Evolutionary conservation across 2,329 filamentous ascomycete species (phyloP).

Genomic region (Stachybotrys elegans): DNA sequence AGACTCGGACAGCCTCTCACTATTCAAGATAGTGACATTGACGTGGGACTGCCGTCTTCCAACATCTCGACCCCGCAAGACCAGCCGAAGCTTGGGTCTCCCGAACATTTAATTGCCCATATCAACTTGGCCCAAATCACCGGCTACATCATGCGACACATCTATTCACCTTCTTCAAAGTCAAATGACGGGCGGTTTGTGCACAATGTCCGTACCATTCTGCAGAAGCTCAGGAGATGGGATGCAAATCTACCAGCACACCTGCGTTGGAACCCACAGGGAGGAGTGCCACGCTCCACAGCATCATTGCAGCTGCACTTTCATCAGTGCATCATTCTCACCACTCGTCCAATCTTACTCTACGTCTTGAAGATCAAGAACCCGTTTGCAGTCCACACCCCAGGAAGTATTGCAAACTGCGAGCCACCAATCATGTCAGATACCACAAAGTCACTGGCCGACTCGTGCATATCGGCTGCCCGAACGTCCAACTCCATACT

Average conservation of each 20-base stretch:
- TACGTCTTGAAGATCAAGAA: slow-evolving; percentile 9
- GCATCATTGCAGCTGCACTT: slow-evolving; percentile 10
- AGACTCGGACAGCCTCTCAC: slow-evolving; percentile 10
- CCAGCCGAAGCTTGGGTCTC: slow-evolving; percentile 3
- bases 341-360: slow-evolving; percentile 9
- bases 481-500: slow-evolving; percentile 9
- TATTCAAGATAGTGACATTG: slow-evolving; percentile 10
- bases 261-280: slow-evolving; percentile 7
- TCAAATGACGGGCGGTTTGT: slow-evolving; percentile 7
- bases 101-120: slow-evolving; percentile 8
- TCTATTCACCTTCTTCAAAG: slow-evolving; percentile 9
- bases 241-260: slow-evolving; percentile 7
- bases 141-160: slow-evolving; percentile 8
- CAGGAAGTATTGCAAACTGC: not conserved
- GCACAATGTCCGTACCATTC: slow-evolving; percentile 8
- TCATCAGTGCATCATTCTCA: slow-evolving; percentile 12
- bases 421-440: slow-evolving; percentile 6
- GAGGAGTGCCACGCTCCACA: slow-evolving; percentile 7
- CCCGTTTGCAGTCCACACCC: slow-evolving; percentile 4
- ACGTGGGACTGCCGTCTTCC: slow-evolving; percentile 7
- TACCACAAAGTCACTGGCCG: slow-evolving; percentile 9
- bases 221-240: slow-evolving; percentile 10
- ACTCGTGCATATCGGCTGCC: slow-evolving; percentile 9
- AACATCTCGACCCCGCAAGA: slow-evolving; percentile 2
- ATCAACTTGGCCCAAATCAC: slow-evolving; percentile 9